Conservation (phyloP, 2,329 filamentous ascomycete genomes). For the Cladosporium cucumerinum region DNA sequence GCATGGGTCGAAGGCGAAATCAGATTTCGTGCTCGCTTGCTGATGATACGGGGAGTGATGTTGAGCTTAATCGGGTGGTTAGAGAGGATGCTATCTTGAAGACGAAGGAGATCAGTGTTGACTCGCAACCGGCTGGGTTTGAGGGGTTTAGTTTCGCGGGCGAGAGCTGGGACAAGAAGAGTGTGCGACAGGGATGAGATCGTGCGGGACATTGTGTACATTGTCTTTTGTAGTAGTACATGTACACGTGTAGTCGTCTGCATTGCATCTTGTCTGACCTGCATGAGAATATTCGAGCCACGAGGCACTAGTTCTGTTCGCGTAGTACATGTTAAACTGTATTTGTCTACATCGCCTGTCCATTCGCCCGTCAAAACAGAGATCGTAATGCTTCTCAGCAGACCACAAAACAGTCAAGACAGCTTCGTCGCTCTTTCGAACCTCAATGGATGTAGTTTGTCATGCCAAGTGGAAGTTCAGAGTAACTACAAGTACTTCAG, state of each 20-base stretch:
- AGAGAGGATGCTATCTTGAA: neutral
- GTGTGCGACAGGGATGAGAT: neutral
- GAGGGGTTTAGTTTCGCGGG: neutral
- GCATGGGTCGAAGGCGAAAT: neutral
- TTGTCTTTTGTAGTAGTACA: neutral
- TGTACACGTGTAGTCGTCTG: neutral
- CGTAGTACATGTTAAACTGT: neutral
- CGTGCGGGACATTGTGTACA: neutral
- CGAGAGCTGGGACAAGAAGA: neutral
- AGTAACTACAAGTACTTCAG: neutral
- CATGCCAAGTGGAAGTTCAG: neutral
- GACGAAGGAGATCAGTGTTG: constrained; percentile 4
- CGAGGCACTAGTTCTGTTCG: neutral
- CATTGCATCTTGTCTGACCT: neutral
- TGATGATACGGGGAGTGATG: constrained; percentile 4
- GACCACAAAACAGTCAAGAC: neutral
- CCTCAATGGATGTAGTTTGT: neutral
- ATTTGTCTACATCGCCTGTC: neutral
- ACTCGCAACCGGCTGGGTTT: neutral
- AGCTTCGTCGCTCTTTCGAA: neutral
- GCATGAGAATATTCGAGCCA: neutral
- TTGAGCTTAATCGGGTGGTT: neutral
- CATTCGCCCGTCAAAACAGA: neutral
- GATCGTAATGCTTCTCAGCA: neutral
- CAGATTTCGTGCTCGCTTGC: neutral